A percentile compares a stretch with the other conserved stretches of the same genome.
Conservation (phyloP, 2,329 filamentous ascomycete species). For the Exophiala sp. region DNA sequence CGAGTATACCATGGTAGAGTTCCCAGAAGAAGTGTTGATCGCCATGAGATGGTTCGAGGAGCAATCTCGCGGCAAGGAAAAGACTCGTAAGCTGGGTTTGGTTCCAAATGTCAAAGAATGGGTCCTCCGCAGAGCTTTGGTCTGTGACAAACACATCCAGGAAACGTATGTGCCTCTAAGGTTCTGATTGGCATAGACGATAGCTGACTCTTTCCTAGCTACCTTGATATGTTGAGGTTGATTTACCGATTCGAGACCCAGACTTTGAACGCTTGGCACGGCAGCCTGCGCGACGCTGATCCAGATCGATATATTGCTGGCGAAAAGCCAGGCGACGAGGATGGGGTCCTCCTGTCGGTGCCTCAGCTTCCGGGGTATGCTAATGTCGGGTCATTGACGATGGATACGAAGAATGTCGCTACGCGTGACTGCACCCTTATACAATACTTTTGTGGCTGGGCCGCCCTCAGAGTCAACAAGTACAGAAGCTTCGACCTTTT, state of each 20-base stretch:
- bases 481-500: conserved; percentile 14
- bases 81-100: conserved; percentile 13
- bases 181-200: neutral
- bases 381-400: neutral
- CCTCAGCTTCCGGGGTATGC: conserved; percentile 1
- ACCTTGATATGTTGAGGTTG: conserved; percentile 7
- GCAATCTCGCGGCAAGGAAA: neutral
- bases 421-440: conserved; percentile 15
- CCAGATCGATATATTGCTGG: conserved; percentile 1
- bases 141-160: neutral
- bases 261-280: neutral
- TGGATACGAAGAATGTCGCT: neutral
- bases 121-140: conserved; percentile 1
- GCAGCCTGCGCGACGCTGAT: neutral
- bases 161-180: neutral
- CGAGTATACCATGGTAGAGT: conserved; percentile 9
- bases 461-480: conserved; percentile 4
- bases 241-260: conserved; percentile 1
- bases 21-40: conserved; percentile 3
- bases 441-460: conserved; percentile 19
- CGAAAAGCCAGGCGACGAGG: neutral
- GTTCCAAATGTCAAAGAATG: conserved; percentile 14
- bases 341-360: conserved; percentile 4
- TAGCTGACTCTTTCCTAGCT: neutral
- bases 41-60: conserved; percentile 19